Conservation (phyloP, 2,329 filamentous ascomycete genomes). For the Epichloe bromicola region DNA sequence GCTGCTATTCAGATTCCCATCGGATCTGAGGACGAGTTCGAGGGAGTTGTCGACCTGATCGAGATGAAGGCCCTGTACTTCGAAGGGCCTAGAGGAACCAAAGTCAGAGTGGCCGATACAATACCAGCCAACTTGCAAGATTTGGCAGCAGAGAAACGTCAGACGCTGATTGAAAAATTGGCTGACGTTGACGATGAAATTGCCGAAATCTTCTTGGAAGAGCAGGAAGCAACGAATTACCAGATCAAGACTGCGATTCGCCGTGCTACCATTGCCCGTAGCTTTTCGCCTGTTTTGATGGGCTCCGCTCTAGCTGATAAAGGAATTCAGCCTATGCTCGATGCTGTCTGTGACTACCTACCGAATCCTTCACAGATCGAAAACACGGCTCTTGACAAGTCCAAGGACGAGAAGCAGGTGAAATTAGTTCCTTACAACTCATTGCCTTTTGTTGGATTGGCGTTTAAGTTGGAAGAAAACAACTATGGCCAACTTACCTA, state of each 20-base stretch:
- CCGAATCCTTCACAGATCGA: slow-evolving; percentile 83
- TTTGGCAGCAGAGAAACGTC: slow-evolving; percentile 70
- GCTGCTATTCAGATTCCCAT: slow-evolving; percentile 93
- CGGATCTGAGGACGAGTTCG: slow-evolving; percentile 79
- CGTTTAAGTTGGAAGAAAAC: slow-evolving; percentile 98
- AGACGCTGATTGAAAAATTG: slow-evolving; percentile 81
- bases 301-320: slow-evolving; percentile 92
- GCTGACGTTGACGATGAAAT: slow-evolving; percentile 98
- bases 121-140: slow-evolving; percentile 68
- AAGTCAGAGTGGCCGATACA: slow-evolving; percentile 60
- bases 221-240: slow-evolving; percentile 60
- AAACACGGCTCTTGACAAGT: slow-evolving; percentile 78
- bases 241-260: slow-evolving; percentile 92
- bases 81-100: slow-evolving; percentile 69
- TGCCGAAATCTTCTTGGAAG: slow-evolving; percentile 85
- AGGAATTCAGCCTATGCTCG: slow-evolving; percentile 89
- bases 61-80: slow-evolving; percentile 90
- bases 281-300: slow-evolving; percentile 94
- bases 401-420: slow-evolving; percentile 64
- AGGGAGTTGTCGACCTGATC: slow-evolving; percentile 85
- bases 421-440: slow-evolving; percentile 88
- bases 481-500: slow-evolving; percentile 98
- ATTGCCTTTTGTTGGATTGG: slow-evolving; percentile 84
- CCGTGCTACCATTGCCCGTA: slow-evolving; percentile 72
- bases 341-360: slow-evolving; percentile 90